Evolutionary conservation across 2,329 filamentous ascomycete species (phyloP).

Genomic region (Monilinia vaccinii-corymbosi): DNA sequence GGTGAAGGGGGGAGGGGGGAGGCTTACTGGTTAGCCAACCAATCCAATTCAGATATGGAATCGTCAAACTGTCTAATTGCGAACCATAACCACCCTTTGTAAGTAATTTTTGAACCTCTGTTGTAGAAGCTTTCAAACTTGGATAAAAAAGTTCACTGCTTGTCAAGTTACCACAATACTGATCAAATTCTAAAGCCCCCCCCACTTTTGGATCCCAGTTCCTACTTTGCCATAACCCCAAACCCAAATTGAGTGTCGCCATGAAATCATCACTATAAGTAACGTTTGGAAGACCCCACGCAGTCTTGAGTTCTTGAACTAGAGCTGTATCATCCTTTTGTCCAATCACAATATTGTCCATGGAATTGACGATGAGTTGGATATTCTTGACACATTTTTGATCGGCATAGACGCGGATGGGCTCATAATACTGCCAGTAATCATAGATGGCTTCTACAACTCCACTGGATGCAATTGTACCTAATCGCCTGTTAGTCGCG

Average conservation of each 20-base stretch:
- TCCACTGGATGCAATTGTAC: conserved; percentile 69
- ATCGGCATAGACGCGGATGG: conserved; percentile 46
- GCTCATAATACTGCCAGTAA: conserved; percentile 59
- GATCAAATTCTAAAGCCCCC: conserved; percentile 36
- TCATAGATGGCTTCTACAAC: conserved; percentile 71
- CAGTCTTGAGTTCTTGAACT: conserved; percentile 38
- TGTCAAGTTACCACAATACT: conserved; percentile 49
- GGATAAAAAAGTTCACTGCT: conserved; percentile 43
- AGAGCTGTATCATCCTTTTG: conserved; percentile 35
- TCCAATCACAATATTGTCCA: conserved; percentile 48
- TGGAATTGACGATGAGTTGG: conserved; percentile 48
- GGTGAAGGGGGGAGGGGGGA: background rate
- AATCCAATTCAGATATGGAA: conserved; percentile 46
- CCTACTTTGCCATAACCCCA: conserved; percentile 43
- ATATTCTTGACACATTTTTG: conserved; percentile 55
- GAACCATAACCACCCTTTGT: conserved; percentile 38
- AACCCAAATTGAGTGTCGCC: conserved; percentile 34
- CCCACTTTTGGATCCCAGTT: conserved; percentile 52
- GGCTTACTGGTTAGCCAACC: conserved; percentile 36
- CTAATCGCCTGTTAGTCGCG: conserved; percentile 10
- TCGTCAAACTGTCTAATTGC: conserved; percentile 35
- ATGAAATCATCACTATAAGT: conserved; percentile 41
- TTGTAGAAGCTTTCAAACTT: conserved; percentile 55
- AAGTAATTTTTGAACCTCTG: conserved; percentile 46
- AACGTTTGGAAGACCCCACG: conserved; percentile 42